phyloP scores from a whole-genome alignment of 2,329 filamentous ascomycete species.

The Teratosphaeria viscida region DNA sequence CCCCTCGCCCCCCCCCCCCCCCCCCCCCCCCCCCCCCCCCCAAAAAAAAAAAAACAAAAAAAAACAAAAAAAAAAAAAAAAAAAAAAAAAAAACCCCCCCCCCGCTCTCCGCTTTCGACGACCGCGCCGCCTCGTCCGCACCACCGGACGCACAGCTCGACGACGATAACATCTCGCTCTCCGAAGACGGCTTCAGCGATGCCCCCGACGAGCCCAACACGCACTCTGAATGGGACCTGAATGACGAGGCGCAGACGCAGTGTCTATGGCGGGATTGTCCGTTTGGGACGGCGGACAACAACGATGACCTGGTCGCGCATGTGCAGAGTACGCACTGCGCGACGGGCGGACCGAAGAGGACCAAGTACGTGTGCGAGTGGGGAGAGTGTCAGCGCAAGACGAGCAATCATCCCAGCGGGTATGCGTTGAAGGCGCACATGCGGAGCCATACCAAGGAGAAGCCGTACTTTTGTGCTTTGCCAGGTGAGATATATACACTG shows the following conservation, averaged over 20 bases:
- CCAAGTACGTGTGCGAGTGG: conserved; percentile 99
- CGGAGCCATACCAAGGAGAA: conserved; percentile 96
- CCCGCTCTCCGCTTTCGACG: conserved; percentile 10
- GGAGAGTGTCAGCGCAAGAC: conserved; percentile 79
- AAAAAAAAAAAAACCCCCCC: too few relatives aligned
- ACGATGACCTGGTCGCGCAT: conserved; percentile 42
- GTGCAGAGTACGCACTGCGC: conserved; percentile 86
- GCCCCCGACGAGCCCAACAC: conserved; percentile 45
- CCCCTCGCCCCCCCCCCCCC: too few relatives aligned
- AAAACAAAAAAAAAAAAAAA: too few relatives aligned
- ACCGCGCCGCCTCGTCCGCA: conserved; percentile 27
- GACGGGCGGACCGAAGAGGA: conserved; percentile 56
- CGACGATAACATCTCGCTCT: conserved; percentile 52
- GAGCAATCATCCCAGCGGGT: conserved; percentile 85
- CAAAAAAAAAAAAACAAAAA: too few relatives aligned
- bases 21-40: too few relatives aligned
- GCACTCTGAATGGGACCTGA: conserved; percentile 31
- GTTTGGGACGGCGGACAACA: conserved; percentile 39
- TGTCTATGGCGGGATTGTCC: conserved; percentile 44
- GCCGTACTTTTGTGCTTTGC: conserved; percentile 91
- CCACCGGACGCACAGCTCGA: conserved; percentile 26
- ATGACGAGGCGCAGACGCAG: conserved; percentile 32
- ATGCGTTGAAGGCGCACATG: conserved; percentile 95
- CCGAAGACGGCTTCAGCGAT: conserved; percentile 79
- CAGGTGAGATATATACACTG: conserved; percentile 48